Base-by-base conservation (phyloP, 202 grass and related monocot genomes). In the Cymbopogon flexuosus region DNA sequence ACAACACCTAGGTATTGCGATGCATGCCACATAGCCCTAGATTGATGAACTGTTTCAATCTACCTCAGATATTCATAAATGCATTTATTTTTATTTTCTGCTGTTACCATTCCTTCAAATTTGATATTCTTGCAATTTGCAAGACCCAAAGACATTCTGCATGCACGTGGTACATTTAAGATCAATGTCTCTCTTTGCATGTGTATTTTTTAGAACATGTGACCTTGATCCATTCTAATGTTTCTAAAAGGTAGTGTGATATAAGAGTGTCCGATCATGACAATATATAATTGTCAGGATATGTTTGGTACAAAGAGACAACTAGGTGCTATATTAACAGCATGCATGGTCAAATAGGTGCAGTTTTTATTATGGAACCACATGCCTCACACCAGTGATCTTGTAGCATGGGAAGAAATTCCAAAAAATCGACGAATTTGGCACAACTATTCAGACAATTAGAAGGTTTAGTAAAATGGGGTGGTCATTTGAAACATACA, bases 81-180 rank as follows among this genome's bases (percentile, higher is more conserved):
- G 63, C 41, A 73, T 81, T 4, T 58, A 79, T 29, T 56, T 52
- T 57, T 30, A 37, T 8, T 16, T 64, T 81, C 10, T 81, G 18
- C 12, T 15, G n/a, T 72, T 72, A 72, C 13, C 41, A 54, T 69
- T 68, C 46, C 36, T 60, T 80, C 16, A 61, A 14, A 22, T 81
- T 45, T 51, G 40, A 47, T 62, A 73, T 29, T 59, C 35, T 82
- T 73, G 69, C 27, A 2, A 27, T 27, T 27, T 27, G 27, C 27
- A 6, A 36, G 10, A 61, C 22, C 11, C 5, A 49, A 49, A 82
- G 57, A 62, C 14, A 73, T 62, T 62, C 29, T 46, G 29, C 68
- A 49, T 73, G 69, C 79, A 63, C 1, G 4, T 62, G 19, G 30
- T 40, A 71, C 52, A 72, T 35, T n/a, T 18, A 16, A 23, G 51